These are phyloP conservation scores for Plasmodium malariae DNA, from an alignment of 169 alveolate genomes.

Conservation along the genomic window DNA sequence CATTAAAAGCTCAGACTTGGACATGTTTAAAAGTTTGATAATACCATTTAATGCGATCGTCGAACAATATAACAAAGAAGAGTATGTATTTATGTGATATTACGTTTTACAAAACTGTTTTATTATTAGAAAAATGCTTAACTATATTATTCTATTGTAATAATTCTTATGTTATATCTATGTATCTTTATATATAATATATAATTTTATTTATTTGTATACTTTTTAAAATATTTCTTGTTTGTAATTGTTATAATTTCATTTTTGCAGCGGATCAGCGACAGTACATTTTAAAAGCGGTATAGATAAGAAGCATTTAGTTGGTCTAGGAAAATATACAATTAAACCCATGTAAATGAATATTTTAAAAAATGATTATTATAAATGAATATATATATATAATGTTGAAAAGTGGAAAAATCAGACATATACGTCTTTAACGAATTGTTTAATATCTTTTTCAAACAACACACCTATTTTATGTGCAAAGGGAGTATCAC, in stretches of 20 bases:
- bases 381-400: not conserved
- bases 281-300: constrained; percentile 29
- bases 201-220: not conserved
- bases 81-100: constrained; percentile 23
- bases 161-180: not conserved
- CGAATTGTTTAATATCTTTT: not conserved
- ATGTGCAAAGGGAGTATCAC: not conserved
- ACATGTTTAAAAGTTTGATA: constrained; percentile 42
- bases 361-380: not conserved
- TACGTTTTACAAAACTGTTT: too few relatives aligned
- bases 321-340: constrained; percentile 30
- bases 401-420: not conserved
- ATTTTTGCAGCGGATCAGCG: constrained; percentile 33
- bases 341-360: constrained; percentile 58
- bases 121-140: too few relatives aligned
- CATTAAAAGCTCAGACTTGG: constrained; percentile 43
- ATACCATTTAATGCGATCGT: constrained; percentile 58
- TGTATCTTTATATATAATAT: not conserved
- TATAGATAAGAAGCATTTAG: constrained; percentile 56
- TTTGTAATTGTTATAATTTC: not conserved
- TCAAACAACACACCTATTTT: not conserved
- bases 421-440: not conserved
- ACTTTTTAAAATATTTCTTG: not conserved
- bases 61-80: constrained; percentile 34
- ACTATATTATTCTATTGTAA: too few relatives aligned